Conservation (phyloP, 2,329 filamentous ascomycete genomes). For the Lachnellula occidentalis region DNA sequence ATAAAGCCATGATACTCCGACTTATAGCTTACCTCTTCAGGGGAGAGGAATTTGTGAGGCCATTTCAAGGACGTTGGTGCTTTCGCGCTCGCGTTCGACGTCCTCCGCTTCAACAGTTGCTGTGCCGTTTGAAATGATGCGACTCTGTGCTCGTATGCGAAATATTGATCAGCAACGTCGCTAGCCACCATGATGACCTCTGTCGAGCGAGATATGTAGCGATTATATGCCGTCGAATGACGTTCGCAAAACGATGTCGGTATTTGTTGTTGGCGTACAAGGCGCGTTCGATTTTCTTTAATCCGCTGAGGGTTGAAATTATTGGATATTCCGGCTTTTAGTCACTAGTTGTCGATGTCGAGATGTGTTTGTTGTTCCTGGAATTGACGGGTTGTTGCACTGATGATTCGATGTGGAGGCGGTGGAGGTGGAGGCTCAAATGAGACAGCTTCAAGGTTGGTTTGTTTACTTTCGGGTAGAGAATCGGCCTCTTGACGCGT, state of each 20-base stretch:
- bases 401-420: no score
- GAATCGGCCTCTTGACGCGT: background rate
- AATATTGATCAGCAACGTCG: conserved; percentile 40
- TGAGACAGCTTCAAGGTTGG: background rate
- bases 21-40: conserved; percentile 51
- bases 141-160: conserved; percentile 69
- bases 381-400: background rate
- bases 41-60: conserved; percentile 68
- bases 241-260: background rate
- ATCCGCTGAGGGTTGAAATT: background rate
- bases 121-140: conserved; percentile 70
- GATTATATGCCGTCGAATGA: background rate
- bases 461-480: background rate
- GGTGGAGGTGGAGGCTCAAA: no score
- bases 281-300: background rate
- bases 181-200: conserved; percentile 21
- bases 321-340: no score
- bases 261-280: background rate
- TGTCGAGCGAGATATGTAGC: background rate
- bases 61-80: conserved; percentile 58
- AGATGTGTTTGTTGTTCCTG: background rate
- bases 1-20: background rate
- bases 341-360: background rate
- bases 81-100: conserved; percentile 58
- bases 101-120: conserved; percentile 60